Evolutionary conservation across 305 asterid genomes (phyloP).

Genomic region (Lippia alba): DNA sequence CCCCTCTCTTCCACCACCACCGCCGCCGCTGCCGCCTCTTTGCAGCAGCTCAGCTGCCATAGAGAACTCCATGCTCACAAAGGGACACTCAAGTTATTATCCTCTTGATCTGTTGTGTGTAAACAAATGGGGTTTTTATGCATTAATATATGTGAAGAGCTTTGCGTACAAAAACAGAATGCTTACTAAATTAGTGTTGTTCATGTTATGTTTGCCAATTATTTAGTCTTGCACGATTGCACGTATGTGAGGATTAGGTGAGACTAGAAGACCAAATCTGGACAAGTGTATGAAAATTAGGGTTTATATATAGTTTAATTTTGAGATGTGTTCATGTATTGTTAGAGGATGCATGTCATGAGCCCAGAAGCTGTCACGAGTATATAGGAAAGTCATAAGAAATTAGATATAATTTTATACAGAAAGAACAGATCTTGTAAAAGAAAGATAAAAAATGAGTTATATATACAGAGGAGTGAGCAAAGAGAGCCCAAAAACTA

Average conservation of each 20-base stretch:
- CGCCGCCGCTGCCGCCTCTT: slow-evolving; percentile 2
- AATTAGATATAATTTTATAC: not conserved
- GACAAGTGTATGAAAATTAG: slow-evolving; percentile 5
- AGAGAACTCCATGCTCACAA: slow-evolving; percentile 2
- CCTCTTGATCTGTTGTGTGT: not conserved
- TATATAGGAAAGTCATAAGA: not conserved
- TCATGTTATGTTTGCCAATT: no score
- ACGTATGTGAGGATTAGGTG: slow-evolving; percentile 25
- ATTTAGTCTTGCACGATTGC: not conserved
- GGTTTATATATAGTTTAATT: not conserved
- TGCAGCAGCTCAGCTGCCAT: not conserved
- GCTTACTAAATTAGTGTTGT: not conserved
- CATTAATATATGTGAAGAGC: slow-evolving; percentile 1
- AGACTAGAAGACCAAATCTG: slow-evolving; percentile 15
- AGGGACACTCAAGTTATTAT: not conserved
- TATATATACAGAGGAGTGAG: not conserved
- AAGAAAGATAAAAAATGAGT: not conserved
- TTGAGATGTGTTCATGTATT: not conserved
- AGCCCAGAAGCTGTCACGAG: slow-evolving; percentile 2
- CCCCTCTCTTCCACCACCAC: no score
- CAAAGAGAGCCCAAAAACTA: not conserved
- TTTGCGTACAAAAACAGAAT: slow-evolving; percentile 20
- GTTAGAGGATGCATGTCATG: slow-evolving; percentile 3
- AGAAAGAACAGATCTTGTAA: not conserved
- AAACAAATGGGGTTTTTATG: not conserved